Evolutionary conservation across 371 early-diverging fungal species (phyloP), one percentile per base, ranked within the genome.

Genomic region (Neoconidiobolus thromboides): DNA sequence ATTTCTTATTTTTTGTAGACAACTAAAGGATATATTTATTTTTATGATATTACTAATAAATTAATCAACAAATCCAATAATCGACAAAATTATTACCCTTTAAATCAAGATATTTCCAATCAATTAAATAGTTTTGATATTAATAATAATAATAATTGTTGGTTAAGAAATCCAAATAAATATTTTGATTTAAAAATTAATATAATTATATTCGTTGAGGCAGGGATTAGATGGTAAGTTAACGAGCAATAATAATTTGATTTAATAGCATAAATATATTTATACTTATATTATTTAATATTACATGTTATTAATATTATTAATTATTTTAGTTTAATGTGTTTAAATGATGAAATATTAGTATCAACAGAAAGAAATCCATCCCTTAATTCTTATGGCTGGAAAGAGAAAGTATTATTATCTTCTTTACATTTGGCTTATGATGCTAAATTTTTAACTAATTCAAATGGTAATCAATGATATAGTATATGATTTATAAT

Each of bases 171-270:
- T 26, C 57, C 57, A 41, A 44, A n/a, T 7, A 42, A 37, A 44
- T 57, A 43, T 44, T 40, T 57, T 14, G 7, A 2, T 3, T 46
- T 57, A 37, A 41, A 40, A 36, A 12, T 57, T 3, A 12, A 41
- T 6, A 38, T 36, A 15, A 15, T 41, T 36, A 41, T 57, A 43
- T 41, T 10, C 14, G 40, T 57, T 26, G 57, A 57, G 1, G 44
- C 57, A 12, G 44, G 57, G 15, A 57, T 57, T 26, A 41, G 57
- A 38, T 57, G 57, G 57, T 57, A 57, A 57, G 57, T 41, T 12
- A 10, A 12, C 6, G 6, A 9, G 9, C 46, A 9, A 46, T 46
- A 46, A 46, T 46, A n/a, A n/a, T 6, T 9, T 9, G 26, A 26
- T 26, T 26, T 26, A 26, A 26, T 26, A 26, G 26, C 26, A 26